Base-by-base conservation (phyloP, 257 asterid species). In the Osmanthus fragrans region DNA sequence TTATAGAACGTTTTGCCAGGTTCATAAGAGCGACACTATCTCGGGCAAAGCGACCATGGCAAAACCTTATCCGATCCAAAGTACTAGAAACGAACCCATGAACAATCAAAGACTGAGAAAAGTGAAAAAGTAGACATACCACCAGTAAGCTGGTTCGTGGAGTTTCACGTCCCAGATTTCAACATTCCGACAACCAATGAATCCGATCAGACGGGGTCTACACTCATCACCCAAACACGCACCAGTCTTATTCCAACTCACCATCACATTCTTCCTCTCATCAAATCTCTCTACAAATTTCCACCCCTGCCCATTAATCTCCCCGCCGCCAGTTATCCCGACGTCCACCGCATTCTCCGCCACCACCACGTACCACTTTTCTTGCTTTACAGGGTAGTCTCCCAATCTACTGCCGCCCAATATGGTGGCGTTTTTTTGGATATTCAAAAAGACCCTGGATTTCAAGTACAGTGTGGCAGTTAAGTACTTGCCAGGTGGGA, bases 301-400 rank as follows among this genome's bases (percentile, higher is more conserved):
- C 92, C 86, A 73, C 30, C 99, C 97, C 85, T 95, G 99, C 4
- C 99, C 99, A 81, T 95, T 91, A 79, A 95, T 89, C 89, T 90
- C 98, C 68, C 99, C 98, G 70, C 97, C 98, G 77, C 99, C 96
- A 47, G 93, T 91, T 73, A 95, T 93, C 75, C 98, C 98, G 72
- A 91, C 93, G 29, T 90, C 90, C 84, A 13, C 86, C 82, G 84
- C 91, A 30, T 84, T 77, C 86, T 91, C 94, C 82, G 96, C 99
- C 88, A 87, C 25, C 81, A 95, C 88, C 71, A 95, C 97, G 84
- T 93, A 93, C 99, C 99, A 95, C 76, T 45, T 83, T 8, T 85
- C 90, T 72, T 78, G 88, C 84, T 86, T 82, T 65, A 74, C 78
- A 23, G 99, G 96, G 73, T 90, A 95, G 85, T 93, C 99, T 5